Base-by-base conservation (phyloP, 2,329 filamentous ascomycete genomes). In the Penicillium aurantiogriseum region DNA sequence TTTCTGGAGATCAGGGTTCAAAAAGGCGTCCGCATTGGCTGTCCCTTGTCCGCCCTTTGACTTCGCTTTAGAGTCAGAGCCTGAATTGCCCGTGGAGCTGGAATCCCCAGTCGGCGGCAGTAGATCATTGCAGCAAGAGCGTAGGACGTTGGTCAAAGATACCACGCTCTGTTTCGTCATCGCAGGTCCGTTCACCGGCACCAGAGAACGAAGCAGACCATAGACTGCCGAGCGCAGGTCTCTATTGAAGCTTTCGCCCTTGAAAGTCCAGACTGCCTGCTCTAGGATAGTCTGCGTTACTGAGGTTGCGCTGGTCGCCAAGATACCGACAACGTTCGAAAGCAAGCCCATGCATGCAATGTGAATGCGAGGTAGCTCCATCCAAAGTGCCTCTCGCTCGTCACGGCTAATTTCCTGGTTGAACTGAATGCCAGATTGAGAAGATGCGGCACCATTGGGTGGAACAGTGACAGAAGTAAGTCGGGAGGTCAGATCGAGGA, bases 361-460 rank as follows among this genome's bases (percentile, higher is more conserved):
- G 68, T 97, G 91, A 39, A 97, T 83, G 10, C 83, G 80, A 5
- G 92, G 90, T 11, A 97, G 80, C 19, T 85, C 79, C 46, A 83
- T 78, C 84, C 89, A 92, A 4, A 97, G 80, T 44, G 87, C 85
- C 52, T 96, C 91, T 59, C 88, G 88, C 74, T 97, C 93, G 49
- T 95, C 90, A 59, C 88, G 85, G 33, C 86, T 83, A 61, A 94
- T 85, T 61, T 90, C 88, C 8, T 86, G 80, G 65, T 92, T 92
- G 58, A 87, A 80, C 59, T 87, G 84, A n/a, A 85, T 77, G 63
- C 77, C 77, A 21, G 72, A 74, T 58, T 80, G 80, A 9, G 54
- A 60, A 39, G 58, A 59, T 72, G 77, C 29, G 21, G 50, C 69
- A 68, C 80, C 63, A 48, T 75, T 64, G 66, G 80, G 55, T 63